Conservation (phyloP, 805 yeast genomes). For the Candida suzukii region DNA sequence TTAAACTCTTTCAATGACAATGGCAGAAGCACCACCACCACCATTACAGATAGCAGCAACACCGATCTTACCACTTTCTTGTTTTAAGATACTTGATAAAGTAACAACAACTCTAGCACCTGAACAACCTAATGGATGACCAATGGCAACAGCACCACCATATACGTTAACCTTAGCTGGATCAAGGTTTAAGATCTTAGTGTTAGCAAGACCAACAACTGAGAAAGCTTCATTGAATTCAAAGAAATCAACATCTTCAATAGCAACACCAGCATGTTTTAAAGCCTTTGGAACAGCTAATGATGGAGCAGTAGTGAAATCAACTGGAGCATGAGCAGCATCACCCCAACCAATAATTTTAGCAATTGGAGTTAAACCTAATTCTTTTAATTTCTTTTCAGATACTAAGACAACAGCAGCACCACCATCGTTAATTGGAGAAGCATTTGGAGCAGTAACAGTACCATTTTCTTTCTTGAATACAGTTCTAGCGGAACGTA, state of each 20-base stretch:
- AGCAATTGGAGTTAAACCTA: constrained; percentile 84
- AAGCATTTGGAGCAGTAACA: constrained; percentile 95
- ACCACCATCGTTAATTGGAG: constrained; percentile 96
- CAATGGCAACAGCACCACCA: constrained; percentile 95
- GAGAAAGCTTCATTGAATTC: constrained; percentile 98
- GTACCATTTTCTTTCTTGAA: constrained; percentile 93
- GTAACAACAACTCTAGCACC: constrained; percentile 94
- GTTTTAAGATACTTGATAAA: constrained; percentile 66
- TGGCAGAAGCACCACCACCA: constrained; percentile 98
- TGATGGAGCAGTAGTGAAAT: constrained; percentile 94
- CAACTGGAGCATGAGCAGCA: constrained; percentile 92
- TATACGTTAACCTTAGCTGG: constrained; percentile 71
- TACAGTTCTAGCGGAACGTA: constrained; percentile 84
- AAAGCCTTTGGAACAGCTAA: constrained; percentile 94
- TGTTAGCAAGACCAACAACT: constrained; percentile 90
- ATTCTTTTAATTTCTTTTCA: constrained; percentile 76
- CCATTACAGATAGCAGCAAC: constrained; percentile 98
- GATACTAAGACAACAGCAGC: constrained; percentile 90
- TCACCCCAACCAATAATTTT: constrained; percentile 94
- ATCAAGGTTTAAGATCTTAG: constrained; percentile 59
- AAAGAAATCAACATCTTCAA: constrained; percentile 74
- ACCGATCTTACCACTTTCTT: constrained; percentile 85
- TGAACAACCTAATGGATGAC: constrained; percentile 94
- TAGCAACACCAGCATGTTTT: constrained; percentile 66
- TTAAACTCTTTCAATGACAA: constrained; percentile 70